Conservation (phyloP, 1,139 yeast species). For the Protomyces inouyei region DNA sequence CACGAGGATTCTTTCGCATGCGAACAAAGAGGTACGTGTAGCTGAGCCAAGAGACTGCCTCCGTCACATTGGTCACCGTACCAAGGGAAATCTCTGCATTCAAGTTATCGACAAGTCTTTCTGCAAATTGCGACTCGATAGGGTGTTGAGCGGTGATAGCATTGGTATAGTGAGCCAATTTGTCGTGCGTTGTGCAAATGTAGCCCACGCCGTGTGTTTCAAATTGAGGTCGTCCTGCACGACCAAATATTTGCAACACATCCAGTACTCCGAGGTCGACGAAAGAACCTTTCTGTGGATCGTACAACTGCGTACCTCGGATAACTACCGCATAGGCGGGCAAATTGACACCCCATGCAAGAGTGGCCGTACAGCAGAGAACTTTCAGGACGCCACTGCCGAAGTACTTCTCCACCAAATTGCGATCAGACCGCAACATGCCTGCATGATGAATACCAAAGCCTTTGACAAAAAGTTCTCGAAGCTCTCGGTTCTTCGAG, state of each 20-base stretch:
- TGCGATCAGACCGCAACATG: conserved; percentile 85
- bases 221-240: conserved; percentile 99
- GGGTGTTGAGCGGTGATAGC: conserved; percentile 93
- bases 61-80: conserved; percentile 88
- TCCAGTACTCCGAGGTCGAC: conserved; percentile 92
- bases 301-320: conserved; percentile 94
- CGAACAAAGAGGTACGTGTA: conserved; percentile 91
- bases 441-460: conserved; percentile 98
- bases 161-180: conserved; percentile 78
- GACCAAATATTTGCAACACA: conserved; percentile 95
- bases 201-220: conserved; percentile 91
- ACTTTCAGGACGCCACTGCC: conserved; percentile 81
- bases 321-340: conserved; percentile 98
- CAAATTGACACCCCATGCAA: conserved; percentile 98
- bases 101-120: conserved; percentile 78
- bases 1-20: conserved; percentile 89
- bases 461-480: conserved; percentile 74
- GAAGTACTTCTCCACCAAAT: conserved; percentile 82
- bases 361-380: conserved; percentile 90
- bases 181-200: conserved; percentile 74
- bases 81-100: conserved; percentile 96
- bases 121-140: conserved; percentile 76
- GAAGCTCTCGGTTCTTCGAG: conserved; percentile 70
- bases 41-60: conserved; percentile 94
- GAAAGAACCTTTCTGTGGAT: conserved; percentile 90